Evolutionary conservation across 2,329 filamentous ascomycete genomes (phyloP).

Genomic region (Hymenoscyphus fructigenus): DNA sequence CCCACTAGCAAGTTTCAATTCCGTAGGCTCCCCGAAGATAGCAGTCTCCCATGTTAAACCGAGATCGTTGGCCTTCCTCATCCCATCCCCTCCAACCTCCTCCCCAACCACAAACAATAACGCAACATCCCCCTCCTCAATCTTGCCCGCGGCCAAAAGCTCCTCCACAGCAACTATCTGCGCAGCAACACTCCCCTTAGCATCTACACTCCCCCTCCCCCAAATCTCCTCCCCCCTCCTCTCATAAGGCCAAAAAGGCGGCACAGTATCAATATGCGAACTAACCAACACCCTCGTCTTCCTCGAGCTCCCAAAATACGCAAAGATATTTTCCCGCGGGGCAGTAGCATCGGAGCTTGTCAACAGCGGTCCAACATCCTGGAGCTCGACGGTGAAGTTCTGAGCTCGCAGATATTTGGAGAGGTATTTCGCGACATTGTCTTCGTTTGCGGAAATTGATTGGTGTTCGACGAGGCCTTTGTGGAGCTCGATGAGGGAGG

Average conservation of each 20-base stretch:
- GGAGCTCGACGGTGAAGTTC: constrained; percentile 62
- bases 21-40: constrained; percentile 92
- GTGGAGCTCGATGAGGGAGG: constrained; percentile 57
- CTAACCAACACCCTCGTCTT: constrained; percentile 53
- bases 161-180: constrained; percentile 68
- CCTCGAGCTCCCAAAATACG: constrained; percentile 51
- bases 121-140: constrained; percentile 52
- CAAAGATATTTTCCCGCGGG: constrained; percentile 57
- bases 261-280: constrained; percentile 65
- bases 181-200: constrained; percentile 68
- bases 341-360: constrained; percentile 1
- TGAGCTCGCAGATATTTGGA: constrained; percentile 53
- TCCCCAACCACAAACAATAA: constrained; percentile 77
- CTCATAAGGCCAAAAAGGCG: constrained; percentile 47
- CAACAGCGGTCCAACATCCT: constrained; percentile 41
- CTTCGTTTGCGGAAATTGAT: constrained; percentile 62
- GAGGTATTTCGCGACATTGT: constrained; percentile 57
- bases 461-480: constrained; percentile 60
- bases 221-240: constrained; percentile 52
- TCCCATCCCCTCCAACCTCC: constrained; percentile 78
- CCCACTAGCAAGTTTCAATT: constrained; percentile 80
- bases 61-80: constrained; percentile 58
- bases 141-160: constrained; percentile 45
- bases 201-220: constrained; percentile 74
- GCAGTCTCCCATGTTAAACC: constrained; percentile 61